A percentile compares a stretch with the other conserved stretches of the same genome.
phyloP scores from a whole-genome alignment of 1,139 yeast species.

The Protomyces gravidus region DNA sequence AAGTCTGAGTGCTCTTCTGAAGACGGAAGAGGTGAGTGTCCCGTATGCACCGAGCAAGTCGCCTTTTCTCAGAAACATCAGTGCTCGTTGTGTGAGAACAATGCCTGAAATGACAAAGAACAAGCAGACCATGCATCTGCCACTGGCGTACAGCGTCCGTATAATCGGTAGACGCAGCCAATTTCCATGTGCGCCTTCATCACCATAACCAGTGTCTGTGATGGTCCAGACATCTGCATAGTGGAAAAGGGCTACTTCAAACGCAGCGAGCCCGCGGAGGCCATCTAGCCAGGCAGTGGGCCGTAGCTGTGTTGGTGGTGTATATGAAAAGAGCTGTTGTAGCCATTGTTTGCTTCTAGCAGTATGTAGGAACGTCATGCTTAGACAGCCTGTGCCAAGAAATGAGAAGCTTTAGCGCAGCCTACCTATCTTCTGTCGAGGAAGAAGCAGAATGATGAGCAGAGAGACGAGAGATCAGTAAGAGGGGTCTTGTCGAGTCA shows the following conservation, averaged over 20 bases:
- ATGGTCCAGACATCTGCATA: conserved; percentile 16
- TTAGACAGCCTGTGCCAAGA: too few species aligned
- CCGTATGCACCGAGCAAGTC: conserved; percentile 5
- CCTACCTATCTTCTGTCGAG: too few species aligned
- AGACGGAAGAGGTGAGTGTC: conserved; percentile 15
- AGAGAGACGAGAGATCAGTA: too few species aligned
- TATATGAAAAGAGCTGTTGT: background rate
- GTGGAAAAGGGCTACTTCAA: conserved; percentile 15
- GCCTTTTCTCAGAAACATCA: conserved; percentile 1
- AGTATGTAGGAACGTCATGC: background rate
- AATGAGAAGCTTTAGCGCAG: too few species aligned
- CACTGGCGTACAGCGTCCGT: conserved; percentile 11
- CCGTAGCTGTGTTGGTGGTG: background rate
- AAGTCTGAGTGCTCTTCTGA: conserved; percentile 14
- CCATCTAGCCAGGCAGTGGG: conserved; percentile 24
- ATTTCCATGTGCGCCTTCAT: conserved; percentile 3
- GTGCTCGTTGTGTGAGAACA: conserved; percentile 12
- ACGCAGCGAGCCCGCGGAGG: conserved; percentile 17
- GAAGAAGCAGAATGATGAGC: too few species aligned
- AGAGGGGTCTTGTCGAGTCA: too few species aligned
- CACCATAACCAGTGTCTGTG: conserved; percentile 4
- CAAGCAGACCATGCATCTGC: conserved; percentile 19
- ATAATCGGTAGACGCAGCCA: conserved; percentile 13
- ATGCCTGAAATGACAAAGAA: conserved; percentile 25
- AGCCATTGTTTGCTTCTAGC: background rate